Evolutionary conservation across 306 rosid species (phyloP), one percentile per base, ranked within the genome.

Genomic region (Dalbergia cochinchinensis): DNA sequence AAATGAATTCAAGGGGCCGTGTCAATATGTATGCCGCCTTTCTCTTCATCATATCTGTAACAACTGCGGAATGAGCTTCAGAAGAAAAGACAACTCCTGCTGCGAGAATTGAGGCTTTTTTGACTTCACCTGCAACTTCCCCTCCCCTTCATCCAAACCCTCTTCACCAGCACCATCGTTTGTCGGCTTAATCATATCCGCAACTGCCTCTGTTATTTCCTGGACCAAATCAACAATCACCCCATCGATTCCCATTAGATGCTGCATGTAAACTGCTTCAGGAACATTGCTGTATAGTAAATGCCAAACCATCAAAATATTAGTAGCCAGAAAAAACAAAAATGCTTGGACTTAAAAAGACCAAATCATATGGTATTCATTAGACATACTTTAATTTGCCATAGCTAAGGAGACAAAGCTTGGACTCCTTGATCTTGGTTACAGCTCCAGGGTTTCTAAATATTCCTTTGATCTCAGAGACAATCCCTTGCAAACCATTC

Each of bases 231-330:
- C 98, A 42, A 93, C 98, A 13, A 96, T 91, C 45, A 93, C 98
- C 76, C 98, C 99, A 64, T 93, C 92, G 2, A 93, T 79, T 61
- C 99, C 98, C 98, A 96, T 96, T 31, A 96, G 55, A 79, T 96
- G 87, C 83, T 96, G 98, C 92, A 93, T 61, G 86, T 93, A 89
- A 2, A 96, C 97, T 5, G 96, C 98, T 73, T 96, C 98, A 8
- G 96, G 77, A 75, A 96, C 94, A 73, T 96, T 96, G 74, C 99
- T 92, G 91, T 81, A 75, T 13, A 15, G 9, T 10, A 44, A 44
- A 73, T 57, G 13, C 69, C 51, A n/a, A 33, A 73, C 7, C 15
- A 20, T 11, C 61, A 26, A 48, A 12, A 14, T 8, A 44, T 69
- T 11, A 69, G 71, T 35, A 44, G 33, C 73, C 18, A 67, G 7